A percentile compares a stretch with the other conserved stretches of the same genome.
These are phyloP conservation scores for Fusarium bulbicola DNA, from an alignment of 2,329 filamentous ascomycete species.

Conservation along the genomic window DNA sequence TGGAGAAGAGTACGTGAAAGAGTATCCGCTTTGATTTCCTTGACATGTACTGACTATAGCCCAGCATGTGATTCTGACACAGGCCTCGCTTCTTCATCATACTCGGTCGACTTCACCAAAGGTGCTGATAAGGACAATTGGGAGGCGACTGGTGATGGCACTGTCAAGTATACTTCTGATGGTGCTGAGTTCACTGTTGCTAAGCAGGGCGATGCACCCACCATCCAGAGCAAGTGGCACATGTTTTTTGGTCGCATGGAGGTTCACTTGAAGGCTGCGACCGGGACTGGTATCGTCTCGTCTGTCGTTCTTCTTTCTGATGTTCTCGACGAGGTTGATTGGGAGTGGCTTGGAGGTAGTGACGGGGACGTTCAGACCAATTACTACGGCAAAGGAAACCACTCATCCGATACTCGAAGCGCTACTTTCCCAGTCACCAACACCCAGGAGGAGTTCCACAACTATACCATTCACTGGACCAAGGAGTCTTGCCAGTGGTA, in stretches of 20 bases:
- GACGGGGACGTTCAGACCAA: constrained; percentile 75
- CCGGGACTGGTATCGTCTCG: constrained; percentile 79
- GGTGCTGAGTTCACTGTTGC: constrained; percentile 62
- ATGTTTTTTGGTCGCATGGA: constrained; percentile 85
- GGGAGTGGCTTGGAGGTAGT: constrained; percentile 79
- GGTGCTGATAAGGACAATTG: constrained; percentile 36
- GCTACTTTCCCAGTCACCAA: constrained; percentile 17
- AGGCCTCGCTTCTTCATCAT: constrained; percentile 27
- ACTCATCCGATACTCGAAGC: constrained; percentile 53
- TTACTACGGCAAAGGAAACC: constrained; percentile 76
- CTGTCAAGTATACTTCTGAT: constrained; percentile 26
- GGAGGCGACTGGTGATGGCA: constrained; percentile 28
- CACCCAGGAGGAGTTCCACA: constrained; percentile 59
- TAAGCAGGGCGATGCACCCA: constrained; percentile 63
- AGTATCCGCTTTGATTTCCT: background rate
- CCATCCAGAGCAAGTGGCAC: constrained; percentile 76
- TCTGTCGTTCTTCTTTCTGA: constrained; percentile 80
- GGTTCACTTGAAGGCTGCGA: constrained; percentile 73
- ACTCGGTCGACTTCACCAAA: constrained; percentile 33
- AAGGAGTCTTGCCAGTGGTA: constrained; percentile 65
- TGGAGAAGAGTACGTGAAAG: constrained; percentile 25
- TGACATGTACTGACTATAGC: background rate
- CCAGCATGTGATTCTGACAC: constrained; percentile 11
- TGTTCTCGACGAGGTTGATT: constrained; percentile 73
- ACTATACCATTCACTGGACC: constrained; percentile 76